Evolutionary conservation across 1,284 basidiomycete genomes (phyloP).

Genomic region (Anthracocystis walkeri): DNA sequence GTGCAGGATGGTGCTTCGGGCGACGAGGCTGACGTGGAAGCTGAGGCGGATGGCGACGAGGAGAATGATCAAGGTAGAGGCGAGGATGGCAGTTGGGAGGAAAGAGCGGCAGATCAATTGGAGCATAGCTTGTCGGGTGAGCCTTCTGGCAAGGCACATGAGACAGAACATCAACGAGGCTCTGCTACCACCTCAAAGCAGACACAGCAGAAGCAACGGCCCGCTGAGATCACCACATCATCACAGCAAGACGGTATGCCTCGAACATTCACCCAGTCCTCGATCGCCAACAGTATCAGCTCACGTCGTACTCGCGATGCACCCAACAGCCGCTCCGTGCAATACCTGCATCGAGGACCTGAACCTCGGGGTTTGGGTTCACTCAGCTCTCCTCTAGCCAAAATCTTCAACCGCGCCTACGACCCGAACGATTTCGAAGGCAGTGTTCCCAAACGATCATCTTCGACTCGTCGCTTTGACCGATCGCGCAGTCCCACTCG

Average conservation of each 20-base stretch:
- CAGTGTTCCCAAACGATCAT: constrained; percentile 2
- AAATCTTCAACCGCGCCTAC: constrained; percentile 34
- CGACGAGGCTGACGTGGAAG: constrained; percentile 28
- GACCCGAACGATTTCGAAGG: constrained; percentile 22
- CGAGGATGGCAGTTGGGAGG: constrained; percentile 35
- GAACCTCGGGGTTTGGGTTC: constrained; percentile 45
- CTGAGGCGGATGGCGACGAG: not conserved
- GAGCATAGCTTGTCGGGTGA: constrained; percentile 17
- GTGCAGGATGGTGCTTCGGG: constrained; percentile 19
- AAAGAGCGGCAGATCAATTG: constrained; percentile 20
- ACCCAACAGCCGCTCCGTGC: constrained; percentile 13
- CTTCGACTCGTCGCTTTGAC: constrained; percentile 7
- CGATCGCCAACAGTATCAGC: constrained; percentile 25
- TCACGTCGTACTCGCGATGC: constrained; percentile 23
- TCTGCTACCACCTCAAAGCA: not conserved
- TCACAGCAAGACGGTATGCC: constrained; percentile 20
- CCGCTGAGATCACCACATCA: not conserved
- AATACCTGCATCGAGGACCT: constrained; percentile 22
- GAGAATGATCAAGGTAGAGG: not conserved
- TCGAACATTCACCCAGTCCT: constrained; percentile 25
- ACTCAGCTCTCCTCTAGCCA: constrained; percentile 43
- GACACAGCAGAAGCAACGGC: not conserved
- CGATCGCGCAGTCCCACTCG: constrained; percentile 8
- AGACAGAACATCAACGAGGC: not conserved
- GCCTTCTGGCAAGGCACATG: not conserved